phyloP scores from a whole-genome alignment of 1,139 yeast genomes.

The Debaryomycetaceae sp. region DNA sequence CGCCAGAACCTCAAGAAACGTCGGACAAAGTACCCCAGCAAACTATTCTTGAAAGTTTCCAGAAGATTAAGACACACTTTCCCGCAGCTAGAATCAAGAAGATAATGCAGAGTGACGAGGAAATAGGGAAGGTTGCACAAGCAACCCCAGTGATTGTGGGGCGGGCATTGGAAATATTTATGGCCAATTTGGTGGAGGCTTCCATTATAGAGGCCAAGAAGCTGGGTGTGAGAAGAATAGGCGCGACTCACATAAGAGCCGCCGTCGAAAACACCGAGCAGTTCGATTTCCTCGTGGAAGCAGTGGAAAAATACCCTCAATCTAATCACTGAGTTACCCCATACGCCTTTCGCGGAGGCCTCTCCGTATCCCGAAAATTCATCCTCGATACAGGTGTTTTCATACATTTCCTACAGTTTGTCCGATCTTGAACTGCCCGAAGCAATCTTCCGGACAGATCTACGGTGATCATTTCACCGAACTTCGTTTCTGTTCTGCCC shows the following conservation, averaged over 20 bases:
- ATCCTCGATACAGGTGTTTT: background rate
- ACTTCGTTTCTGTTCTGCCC: background rate
- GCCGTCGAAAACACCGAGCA: conserved; percentile 87
- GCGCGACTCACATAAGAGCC: conserved; percentile 76
- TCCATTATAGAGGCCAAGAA: conserved; percentile 74
- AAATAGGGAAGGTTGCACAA: conserved; percentile 96
- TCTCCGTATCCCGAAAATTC: background rate
- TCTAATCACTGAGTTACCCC: conserved; percentile 16
- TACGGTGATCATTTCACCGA: no score
- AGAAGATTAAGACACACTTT: conserved; percentile 81
- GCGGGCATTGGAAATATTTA: conserved; percentile 85
- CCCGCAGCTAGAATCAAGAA: conserved; percentile 97
- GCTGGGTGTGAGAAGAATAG: conserved; percentile 76
- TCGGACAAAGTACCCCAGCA: conserved; percentile 22
- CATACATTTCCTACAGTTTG: no score
- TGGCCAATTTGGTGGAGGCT: conserved; percentile 85
- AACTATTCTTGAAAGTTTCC: conserved; percentile 34
- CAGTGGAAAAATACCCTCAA: conserved; percentile 58
- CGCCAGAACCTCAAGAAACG: conserved; percentile 2
- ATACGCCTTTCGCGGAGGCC: background rate
- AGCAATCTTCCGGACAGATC: no score
- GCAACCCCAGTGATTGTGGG: conserved; percentile 98
- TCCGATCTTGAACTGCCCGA: no score
- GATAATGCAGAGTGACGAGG: conserved; percentile 97
- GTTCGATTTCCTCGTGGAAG: conserved; percentile 84